Evolutionary conservation across 1,284 basidiomycete species (phyloP), one percentile per base, ranked within the genome.

Genomic region (Trametes polyzona): DNA sequence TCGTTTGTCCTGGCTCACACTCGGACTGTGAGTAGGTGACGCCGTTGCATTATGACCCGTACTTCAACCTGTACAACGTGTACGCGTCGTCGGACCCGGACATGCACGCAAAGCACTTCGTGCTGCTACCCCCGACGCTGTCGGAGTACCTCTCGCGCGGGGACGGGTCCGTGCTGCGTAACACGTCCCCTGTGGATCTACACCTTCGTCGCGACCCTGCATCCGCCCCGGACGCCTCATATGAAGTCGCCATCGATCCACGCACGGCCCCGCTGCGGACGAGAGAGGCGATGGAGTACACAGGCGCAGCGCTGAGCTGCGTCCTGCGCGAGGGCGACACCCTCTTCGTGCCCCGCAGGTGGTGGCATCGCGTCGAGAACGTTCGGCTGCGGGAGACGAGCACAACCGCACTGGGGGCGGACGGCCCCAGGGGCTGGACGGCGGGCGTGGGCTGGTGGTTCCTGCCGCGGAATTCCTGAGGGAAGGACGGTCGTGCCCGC

Each of bases 291-390:
- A 26, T 57, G 27, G 23, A 35, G 6, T 8, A 27, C 12, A 30
- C 50, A 3, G 48, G 26, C 9, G 30, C 30, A 11, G 67, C 58
- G 12, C 24, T 64, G 39, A 59, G 53, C 35, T 70, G 69, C 43
- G 46, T 68, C 14, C 51, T 67, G 30, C 58, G 57, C 10, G 68
- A 69, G 39, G 64, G 65, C 4, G 66, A 70, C 47, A 67, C 64
- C 39, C 40, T 70, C 21, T 66, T 66, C 46, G 62, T 71, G 26
- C 68, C 66, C 2, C 56, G 63, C 29, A 55, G 66, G 17, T 69
- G 69, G 68, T 68, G 69, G 67, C 67, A 71, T 47, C 66, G 67
- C 23, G 66, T 68, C 14, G 65, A 68, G 62, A 68, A 67, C 54
- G 66, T 71, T 29, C 39, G 39, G 35, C 17, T 68, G 23, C 40